Evolutionary conservation across 495 filamentous ascomycete species (phyloP), one percentile per base, ranked within the genome.

Genomic region (Penicillium canariense): DNA sequence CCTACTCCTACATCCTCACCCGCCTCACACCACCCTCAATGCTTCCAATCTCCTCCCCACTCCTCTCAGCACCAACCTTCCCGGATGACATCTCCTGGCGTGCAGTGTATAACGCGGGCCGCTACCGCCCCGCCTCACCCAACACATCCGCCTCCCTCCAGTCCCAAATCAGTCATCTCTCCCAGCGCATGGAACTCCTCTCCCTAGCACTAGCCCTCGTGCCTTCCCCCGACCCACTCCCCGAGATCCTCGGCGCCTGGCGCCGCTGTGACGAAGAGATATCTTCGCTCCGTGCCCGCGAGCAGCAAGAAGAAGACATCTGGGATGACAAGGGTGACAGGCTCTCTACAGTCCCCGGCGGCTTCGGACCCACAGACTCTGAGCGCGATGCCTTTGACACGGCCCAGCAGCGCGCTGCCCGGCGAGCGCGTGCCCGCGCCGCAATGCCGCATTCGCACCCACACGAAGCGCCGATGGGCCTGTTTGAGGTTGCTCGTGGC

Each of bases 1-100:
- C 95, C 20, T 97, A 97, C 71, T 96, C 91, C 11, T 96, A 94
- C 71, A 87, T 96, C 30, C 82, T 95, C 54, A 96, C 77, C 25
- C 77, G 82, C 2, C 74, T 84, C 17, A 73, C 77, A 15, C 76
- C 76, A 7, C 59, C 67, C 32, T 66, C 67, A 18, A 54, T 65
- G 44, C 55, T 68, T 43, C 54, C 74, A 36, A 67, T 59, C 35
- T 60, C 70, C 25, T 64, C 67, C 14, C 43, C 66, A 15, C 55
- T 61, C 38, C 54, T 66, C 35, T 67, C 58, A 22, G 54, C 62
- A 26, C 47, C 63, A 4, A 62, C 66, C 31, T 57, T 73, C 15
- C 70, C 77, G 52, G 91, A 96, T 67, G 87, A 94, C 50, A 87
- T 88, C 60, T 87, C 90, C 38, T 98, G 95, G 95, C 89, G 90